phyloP scores from a whole-genome alignment of 306 rosid genomes.

The Cicer cuneatum region DNA sequence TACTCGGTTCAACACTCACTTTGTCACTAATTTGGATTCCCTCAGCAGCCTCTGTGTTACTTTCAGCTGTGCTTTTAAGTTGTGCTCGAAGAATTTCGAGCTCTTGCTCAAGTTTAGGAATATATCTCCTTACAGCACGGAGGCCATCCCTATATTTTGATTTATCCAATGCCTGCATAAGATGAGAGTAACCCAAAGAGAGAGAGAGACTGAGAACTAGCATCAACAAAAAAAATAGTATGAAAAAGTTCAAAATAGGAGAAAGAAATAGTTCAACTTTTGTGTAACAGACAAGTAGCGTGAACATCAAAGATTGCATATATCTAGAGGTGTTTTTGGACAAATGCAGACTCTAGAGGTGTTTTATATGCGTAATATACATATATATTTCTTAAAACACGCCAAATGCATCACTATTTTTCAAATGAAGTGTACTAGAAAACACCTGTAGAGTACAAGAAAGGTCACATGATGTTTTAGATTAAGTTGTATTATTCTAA shows the following conservation, averaged over 20 bases:
- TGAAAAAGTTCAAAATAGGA: not conserved
- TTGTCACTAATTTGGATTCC: slow-evolving; percentile 50
- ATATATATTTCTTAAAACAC: too few relatives aligned
- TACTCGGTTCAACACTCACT: slow-evolving; percentile 42
- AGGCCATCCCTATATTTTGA: slow-evolving; percentile 88
- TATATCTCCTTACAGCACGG: slow-evolving; percentile 78
- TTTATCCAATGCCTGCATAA: slow-evolving; percentile 88
- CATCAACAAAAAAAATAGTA: slow-evolving; percentile 3
- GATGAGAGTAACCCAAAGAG: slow-evolving; percentile 27
- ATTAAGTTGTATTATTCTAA: too few relatives aligned
- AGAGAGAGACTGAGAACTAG: slow-evolving; percentile 23
- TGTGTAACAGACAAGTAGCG: slow-evolving; percentile 21
- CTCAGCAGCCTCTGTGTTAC: slow-evolving; percentile 47
- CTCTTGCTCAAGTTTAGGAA: slow-evolving; percentile 83
- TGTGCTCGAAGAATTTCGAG: slow-evolving; percentile 79
- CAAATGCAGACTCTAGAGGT: too few relatives aligned
- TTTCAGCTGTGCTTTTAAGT: slow-evolving; percentile 52
- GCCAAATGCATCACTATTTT: too few relatives aligned
- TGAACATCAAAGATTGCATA: slow-evolving; percentile 27
- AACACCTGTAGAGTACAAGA: too few relatives aligned
- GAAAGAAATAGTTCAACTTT: not conserved
- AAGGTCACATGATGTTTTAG: too few relatives aligned
- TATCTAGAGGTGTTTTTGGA: not conserved
- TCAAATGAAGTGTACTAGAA: too few relatives aligned
- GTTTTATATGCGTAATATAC: too few relatives aligned